Percentiles rank a stretch among this genome's conserved stretches.
These are phyloP conservation scores for Tuctoria greenei DNA, from an alignment of 176 grass and related monocot species.

Conservation along the genomic window DNA sequence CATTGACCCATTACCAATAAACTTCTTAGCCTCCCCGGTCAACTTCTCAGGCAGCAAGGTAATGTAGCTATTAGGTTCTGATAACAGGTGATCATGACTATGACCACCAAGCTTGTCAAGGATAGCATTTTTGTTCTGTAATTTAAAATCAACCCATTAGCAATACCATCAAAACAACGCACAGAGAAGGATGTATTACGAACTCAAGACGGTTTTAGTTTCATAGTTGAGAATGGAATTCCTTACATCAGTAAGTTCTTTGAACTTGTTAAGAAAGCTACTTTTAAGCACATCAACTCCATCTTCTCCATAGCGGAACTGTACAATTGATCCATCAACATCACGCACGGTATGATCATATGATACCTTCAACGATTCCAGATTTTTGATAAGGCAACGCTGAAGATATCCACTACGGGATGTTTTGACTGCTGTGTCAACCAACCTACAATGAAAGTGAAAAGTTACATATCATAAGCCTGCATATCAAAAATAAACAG, in stretches of 20 bases:
- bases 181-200: slow-evolving; percentile 23
- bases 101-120: slow-evolving; percentile 38
- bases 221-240: slow-evolving; percentile 25
- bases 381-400: slow-evolving; percentile 89
- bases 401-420: slow-evolving; percentile 96
- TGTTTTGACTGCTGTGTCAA: slow-evolving; percentile 93
- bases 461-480: slow-evolving; percentile 19
- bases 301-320: slow-evolving; percentile 92
- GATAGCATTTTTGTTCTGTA: slow-evolving; percentile 60
- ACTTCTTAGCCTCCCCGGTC: background rate
- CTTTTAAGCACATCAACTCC: slow-evolving; percentile 79
- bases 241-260: slow-evolving; percentile 71
- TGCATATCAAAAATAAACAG: background rate
- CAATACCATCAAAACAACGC: slow-evolving; percentile 14
- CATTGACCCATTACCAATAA: slow-evolving; percentile 1
- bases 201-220: slow-evolving; percentile 8
- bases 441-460: slow-evolving; percentile 54
- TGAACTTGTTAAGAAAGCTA: slow-evolving; percentile 69
- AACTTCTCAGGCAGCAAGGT: slow-evolving; percentile 42
- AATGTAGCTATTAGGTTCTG: slow-evolving; percentile 46
- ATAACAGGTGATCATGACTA: background rate
- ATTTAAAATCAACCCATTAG: slow-evolving; percentile 21
- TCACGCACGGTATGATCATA: slow-evolving; percentile 92
- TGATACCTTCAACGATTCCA: slow-evolving; percentile 80
- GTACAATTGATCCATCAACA: slow-evolving; percentile 90